phyloP scores from a whole-genome alignment of 352 stramenopile genomes.

The Pythium utonaiense region DNA sequence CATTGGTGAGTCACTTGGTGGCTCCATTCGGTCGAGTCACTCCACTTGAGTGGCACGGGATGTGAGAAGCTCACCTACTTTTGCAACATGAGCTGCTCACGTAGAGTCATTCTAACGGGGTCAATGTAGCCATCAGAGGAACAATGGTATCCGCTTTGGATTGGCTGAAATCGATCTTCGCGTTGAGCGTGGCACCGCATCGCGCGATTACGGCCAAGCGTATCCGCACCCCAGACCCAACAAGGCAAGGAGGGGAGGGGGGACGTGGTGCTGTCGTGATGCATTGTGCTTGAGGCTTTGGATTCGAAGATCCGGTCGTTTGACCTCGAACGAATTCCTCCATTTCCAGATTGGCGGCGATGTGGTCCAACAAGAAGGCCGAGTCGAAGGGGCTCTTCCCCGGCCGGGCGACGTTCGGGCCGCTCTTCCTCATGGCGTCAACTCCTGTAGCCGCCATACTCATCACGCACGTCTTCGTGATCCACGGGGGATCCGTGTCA shows the following conservation, averaged over 20 bases:
- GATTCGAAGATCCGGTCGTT: too few species aligned
- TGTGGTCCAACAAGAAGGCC: constrained; percentile 71
- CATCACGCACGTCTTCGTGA: constrained; percentile 75
- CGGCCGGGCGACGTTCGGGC: constrained; percentile 76
- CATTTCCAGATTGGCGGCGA: constrained; percentile 19
- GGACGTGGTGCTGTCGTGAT: too few species aligned
- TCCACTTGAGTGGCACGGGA: background rate
- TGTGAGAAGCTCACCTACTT: constrained; percentile 3
- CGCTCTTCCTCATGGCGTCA: constrained; percentile 84
- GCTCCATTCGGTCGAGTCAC: constrained; percentile 3
- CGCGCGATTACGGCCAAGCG: too few species aligned
- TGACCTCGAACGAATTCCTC: too few species aligned
- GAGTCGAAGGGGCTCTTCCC: constrained; percentile 74
- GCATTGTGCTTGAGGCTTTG: too few species aligned
- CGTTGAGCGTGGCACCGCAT: too few species aligned
- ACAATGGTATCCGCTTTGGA: too few species aligned
- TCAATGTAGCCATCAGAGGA: constrained; percentile 7
- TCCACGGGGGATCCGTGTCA: constrained; percentile 40
- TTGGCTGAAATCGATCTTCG: too few species aligned
- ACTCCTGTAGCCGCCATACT: constrained; percentile 86
- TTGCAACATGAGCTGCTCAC: background rate
- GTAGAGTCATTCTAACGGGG: background rate
- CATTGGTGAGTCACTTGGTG: constrained; percentile 4
- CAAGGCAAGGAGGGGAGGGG: too few species aligned
- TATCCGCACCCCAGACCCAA: too few species aligned